Evolutionary conservation across 2,329 filamentous ascomycete genomes (phyloP).

Genomic region (Monilinia laxa): DNA sequence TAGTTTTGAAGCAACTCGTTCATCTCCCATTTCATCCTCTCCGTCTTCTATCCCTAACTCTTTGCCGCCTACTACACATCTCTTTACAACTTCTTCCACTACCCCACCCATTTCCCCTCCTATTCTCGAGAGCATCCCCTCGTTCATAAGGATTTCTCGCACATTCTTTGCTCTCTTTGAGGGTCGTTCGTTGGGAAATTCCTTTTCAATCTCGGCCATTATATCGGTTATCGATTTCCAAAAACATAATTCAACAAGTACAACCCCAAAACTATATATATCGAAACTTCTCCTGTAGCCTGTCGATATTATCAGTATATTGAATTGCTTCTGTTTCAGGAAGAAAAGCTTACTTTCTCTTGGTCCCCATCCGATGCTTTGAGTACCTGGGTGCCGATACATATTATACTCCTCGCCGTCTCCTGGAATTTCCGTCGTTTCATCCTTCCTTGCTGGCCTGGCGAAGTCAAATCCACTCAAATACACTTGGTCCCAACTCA

Average conservation of each 20-base stretch:
- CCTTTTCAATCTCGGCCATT: slow-evolving; percentile 38
- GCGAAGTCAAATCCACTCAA: slow-evolving; percentile 57
- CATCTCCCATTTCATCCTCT: slow-evolving; percentile 46
- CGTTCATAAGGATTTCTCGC: slow-evolving; percentile 42
- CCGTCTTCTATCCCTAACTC: slow-evolving; percentile 42
- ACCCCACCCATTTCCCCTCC: slow-evolving; percentile 45
- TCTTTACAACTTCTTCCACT: slow-evolving; percentile 44
- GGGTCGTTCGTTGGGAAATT: background rate
- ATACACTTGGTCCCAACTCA: slow-evolving; percentile 46
- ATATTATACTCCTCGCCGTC: slow-evolving; percentile 49
- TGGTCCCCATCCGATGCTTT: slow-evolving; percentile 28
- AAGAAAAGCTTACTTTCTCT: slow-evolving; percentile 21
- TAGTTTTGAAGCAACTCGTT: slow-evolving; percentile 43
- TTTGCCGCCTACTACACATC: slow-evolving; percentile 42
- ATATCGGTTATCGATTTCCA: slow-evolving; percentile 51
- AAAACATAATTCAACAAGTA: slow-evolving; percentile 55
- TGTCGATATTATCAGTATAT: background rate
- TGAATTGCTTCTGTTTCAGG: background rate
- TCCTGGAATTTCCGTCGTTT: slow-evolving; percentile 51
- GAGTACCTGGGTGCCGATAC: slow-evolving; percentile 48
- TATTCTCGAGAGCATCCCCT: slow-evolving; percentile 40
- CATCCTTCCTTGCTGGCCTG: slow-evolving; percentile 50
- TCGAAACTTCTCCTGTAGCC: slow-evolving; percentile 48
- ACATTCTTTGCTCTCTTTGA: slow-evolving; percentile 41
- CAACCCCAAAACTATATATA: slow-evolving; percentile 53